Percentiles rank a stretch among this genome's conserved stretches.
Evolutionary conservation across 2,329 filamentous ascomycete species (phyloP).

Genomic region (Penicillium psychrosexuale): DNA sequence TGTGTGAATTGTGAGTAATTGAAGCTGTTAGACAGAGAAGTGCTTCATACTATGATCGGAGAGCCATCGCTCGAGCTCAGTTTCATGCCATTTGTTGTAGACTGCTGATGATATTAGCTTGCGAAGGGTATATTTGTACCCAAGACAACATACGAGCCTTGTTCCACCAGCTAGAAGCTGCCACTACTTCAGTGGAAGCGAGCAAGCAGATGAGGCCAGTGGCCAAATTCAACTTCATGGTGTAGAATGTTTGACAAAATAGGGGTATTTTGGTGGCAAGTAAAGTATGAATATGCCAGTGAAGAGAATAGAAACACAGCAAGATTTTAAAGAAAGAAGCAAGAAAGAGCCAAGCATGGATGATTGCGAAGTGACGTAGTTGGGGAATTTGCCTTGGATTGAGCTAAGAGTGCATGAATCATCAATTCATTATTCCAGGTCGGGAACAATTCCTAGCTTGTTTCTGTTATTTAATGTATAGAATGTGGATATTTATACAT

Average conservation of each 20-base stretch:
- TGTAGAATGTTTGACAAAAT: constrained; percentile 24
- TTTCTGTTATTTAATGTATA: neutral
- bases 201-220: constrained; percentile 69
- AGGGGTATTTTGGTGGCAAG: neutral
- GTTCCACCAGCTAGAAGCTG: constrained; percentile 79
- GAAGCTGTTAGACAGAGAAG: neutral
- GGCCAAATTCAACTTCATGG: constrained; percentile 72
- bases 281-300: constrained; percentile 2
- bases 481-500: neutral
- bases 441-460: neutral
- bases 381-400: constrained; percentile 20
- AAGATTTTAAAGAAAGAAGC: constrained; percentile 9
- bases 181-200: constrained; percentile 62
- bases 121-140: neutral
- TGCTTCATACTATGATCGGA: constrained; percentile 65
- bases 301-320: neutral
- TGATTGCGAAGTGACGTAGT: constrained; percentile 38
- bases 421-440: constrained; percentile 13
- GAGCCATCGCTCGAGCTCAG: constrained; percentile 94
- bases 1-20: constrained; percentile 14
- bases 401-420: constrained; percentile 22
- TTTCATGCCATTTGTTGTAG: constrained; percentile 99
- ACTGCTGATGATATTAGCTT: constrained; percentile 50
- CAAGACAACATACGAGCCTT: constrained; percentile 66
- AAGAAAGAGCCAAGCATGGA: constrained; percentile 16